Base-by-base conservation (phyloP, 2,329 filamentous ascomycete species). In the Ampelomyces quisqualis region DNA sequence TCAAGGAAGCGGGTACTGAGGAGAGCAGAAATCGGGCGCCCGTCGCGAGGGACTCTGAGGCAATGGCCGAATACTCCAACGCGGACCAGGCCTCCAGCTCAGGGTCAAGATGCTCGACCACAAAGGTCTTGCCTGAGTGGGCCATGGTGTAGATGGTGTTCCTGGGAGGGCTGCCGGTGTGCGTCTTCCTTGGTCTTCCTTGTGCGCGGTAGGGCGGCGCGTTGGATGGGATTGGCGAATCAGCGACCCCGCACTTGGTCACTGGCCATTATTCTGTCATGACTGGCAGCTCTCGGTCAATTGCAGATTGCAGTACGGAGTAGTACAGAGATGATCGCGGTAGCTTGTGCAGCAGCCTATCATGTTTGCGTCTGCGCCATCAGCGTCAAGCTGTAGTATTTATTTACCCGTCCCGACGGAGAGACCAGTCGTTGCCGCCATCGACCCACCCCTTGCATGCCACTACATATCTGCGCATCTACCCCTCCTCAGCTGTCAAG, bases 101-200 rank as follows among this genome's bases (percentile, higher is more conserved):
- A 27, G 88, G 85, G 73, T 98, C 93, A 52, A 98, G 83, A 71
- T 98, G 91, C 75, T 97, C 91, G 58, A 97, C 90, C 60, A 97
- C 87, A 72, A 93, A 96, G 29, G 83, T 90, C 70, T 90, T 87
- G 46, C 57, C 61, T 14, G 55, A 29, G 53, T 52, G 48, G 30
- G 64, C 51, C 65, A 68, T 68, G 31, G 47, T 46, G 34, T 37
- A 24, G 34, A 49, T n/a, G 47, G 40, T 36, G 40, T 40, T 21
- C 37, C 34, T 53, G 49, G 45, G 39, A 39, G 45, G 43, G 45
- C 43, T 36, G 40, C 43, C 42, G 53, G 35, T 22, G 43, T 47
- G 40, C 32, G 28, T 51, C 50, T 51, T 52, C 24, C 24, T n/a
- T n/a, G n/a, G n/a, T n/a, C n/a, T n/a, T n/a, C n/a, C n/a, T n/a